These are phyloP conservation scores for Entomortierella chlamydospora DNA, from an alignment of 192 early-diverging fungal genomes.

Conservation along the genomic window DNA sequence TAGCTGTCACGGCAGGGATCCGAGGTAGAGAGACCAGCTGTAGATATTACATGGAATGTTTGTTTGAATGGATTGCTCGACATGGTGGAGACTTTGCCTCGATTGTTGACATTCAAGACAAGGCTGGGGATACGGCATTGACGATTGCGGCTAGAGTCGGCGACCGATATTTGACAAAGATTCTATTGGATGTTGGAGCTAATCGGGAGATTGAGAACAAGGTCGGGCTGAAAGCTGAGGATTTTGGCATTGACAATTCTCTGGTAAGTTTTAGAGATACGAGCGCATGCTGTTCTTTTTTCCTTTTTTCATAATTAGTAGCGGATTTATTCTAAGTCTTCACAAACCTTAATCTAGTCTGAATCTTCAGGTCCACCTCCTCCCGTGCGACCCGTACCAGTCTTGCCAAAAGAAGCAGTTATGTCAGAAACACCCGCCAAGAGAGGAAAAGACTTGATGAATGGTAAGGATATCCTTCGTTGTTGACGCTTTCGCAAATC, in stretches of 20 bases:
- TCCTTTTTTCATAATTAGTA: too few relatives aligned
- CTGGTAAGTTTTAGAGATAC: conserved; percentile 5
- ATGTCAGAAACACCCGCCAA: conserved; percentile 14
- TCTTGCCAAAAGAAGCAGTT: conserved; percentile 6
- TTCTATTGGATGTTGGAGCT: conserved; percentile 85
- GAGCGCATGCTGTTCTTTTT: not conserved
- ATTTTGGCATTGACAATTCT: conserved; percentile 68
- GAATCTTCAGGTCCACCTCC: not conserved
- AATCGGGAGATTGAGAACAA: conserved; percentile 77
- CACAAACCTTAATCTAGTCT: not conserved
- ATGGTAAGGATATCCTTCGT: conserved; percentile 28
- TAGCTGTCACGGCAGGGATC: conserved; percentile 76
- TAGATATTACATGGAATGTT: conserved; percentile 89
- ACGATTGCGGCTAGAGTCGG: conserved; percentile 89
- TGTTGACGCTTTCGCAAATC: not conserved
- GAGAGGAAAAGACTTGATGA: conserved; percentile 48
- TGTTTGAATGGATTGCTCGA: conserved; percentile 74
- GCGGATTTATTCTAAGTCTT: not conserved
- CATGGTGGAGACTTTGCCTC: conserved; percentile 58
- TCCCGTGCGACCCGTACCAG: not conserved
- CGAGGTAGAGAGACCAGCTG: conserved; percentile 74
- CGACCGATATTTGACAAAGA: conserved; percentile 74
- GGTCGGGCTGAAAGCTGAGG: conserved; percentile 79
- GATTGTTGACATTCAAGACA: conserved; percentile 74
- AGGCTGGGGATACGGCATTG: conserved; percentile 86